Base-by-base conservation (phyloP, 2,329 filamentous ascomycete species). In the Parastagonospora avenae region DNA sequence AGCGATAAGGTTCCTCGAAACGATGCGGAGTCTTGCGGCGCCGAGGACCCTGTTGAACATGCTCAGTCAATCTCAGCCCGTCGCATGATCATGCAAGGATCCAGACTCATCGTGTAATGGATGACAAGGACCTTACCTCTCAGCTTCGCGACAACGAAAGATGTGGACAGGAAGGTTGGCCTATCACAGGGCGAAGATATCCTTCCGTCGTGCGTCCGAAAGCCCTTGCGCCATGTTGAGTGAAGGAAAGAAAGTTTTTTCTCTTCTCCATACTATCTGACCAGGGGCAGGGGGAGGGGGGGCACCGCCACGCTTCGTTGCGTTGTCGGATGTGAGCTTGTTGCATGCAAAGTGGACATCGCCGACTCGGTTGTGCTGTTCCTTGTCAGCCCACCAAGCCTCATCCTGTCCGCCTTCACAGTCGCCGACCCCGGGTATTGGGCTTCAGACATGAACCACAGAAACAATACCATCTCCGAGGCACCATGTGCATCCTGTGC, bases 71-170 rank as follows among this genome's bases (percentile, higher is more conserved):
- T 48, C 28, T 56, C 51, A 40, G 44, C 45, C 37, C 42, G 55
- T 53, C 57, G 53, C 53, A 50, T 62, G 55, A 57, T 50, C 59
- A 54, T 48, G 49, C 48, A 56, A 52, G 46, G 48, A 29, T 39
- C 52, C 44, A n/a, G 32, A 46, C 40, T 54, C 37, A 31, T 48
- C 41, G 52, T 60, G 55, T 48, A 46, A 46, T 46, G 44, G 44
- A 46, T 40, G 36, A 40, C 44, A 46, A 29, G 35, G 19, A 27
- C 44, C 16, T 41, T 40, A 36, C 44, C 44, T 30, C 36, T 40
- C 44, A 37, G 12, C 36, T 33, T 40, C 44, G 40, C 33, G 2
- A 40, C 44, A 38, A 32, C 35, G 36, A 46, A 43, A 16, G 36
- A 28, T n/a, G 14, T n/a, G 28, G 27, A 31, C 16, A 8, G n/a